Percentiles rank a stretch among this genome's conserved stretches.
phyloP scores from a whole-genome alignment of 1,139 yeast genomes.

The Hyphopichia burtonii region DNA sequence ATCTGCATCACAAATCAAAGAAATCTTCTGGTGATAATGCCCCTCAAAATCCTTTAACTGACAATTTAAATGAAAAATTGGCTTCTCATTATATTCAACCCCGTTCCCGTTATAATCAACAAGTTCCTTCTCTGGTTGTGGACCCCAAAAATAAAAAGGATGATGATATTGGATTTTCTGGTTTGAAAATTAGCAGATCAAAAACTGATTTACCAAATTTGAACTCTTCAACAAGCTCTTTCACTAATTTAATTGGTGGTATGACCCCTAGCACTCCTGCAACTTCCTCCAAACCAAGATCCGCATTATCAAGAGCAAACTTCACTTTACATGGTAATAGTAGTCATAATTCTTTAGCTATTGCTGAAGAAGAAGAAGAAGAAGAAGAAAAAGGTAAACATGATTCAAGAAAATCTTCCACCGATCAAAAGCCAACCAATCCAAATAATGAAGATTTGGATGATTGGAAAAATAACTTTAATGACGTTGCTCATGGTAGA shows the following conservation, averaged over 20 bases:
- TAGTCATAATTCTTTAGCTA: constrained; percentile 31
- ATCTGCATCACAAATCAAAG: constrained; percentile 14
- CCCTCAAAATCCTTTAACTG: constrained; percentile 12
- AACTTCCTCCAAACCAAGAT: constrained; percentile 12
- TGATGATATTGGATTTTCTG: constrained; percentile 32
- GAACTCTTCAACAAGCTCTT: constrained; percentile 10
- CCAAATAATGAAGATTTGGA: constrained; percentile 7
- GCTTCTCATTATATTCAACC: constrained; percentile 49
- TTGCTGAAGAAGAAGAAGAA: constrained; percentile 22
- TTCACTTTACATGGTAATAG: constrained; percentile 27
- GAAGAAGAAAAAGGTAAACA: constrained; percentile 20
- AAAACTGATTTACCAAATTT: constrained; percentile 24
- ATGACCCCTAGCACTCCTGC: constrained; percentile 6
- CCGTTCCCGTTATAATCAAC: constrained; percentile 28
- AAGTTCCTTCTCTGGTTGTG: constrained; percentile 36
- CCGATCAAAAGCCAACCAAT: not conserved
- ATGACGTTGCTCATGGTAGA: constrained; percentile 31
- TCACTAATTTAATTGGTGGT: constrained; percentile 13
- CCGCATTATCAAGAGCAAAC: constrained; percentile 19
- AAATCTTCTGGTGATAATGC: constrained; percentile 8
- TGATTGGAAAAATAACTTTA: constrained; percentile 18
- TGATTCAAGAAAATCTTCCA: not conserved
- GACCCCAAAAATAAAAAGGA: constrained; percentile 33
- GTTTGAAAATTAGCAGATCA: constrained; percentile 43
- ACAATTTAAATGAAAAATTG: constrained; percentile 17